These are phyloP conservation scores for Kandelia obovata DNA, from an alignment of 345 rosid genomes.

Conservation along the genomic window DNA sequence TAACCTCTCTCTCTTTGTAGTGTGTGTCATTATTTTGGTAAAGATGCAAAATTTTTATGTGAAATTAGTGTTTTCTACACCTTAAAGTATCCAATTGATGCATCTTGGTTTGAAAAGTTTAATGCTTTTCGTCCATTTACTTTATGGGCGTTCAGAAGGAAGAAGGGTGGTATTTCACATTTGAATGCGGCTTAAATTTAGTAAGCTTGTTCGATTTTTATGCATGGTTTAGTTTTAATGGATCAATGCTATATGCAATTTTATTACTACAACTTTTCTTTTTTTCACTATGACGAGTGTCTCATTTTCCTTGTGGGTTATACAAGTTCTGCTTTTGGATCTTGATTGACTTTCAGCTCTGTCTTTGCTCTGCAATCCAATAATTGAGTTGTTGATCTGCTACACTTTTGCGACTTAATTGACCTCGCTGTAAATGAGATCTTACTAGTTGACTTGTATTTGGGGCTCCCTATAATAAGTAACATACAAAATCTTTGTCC, in stretches of 20 bases:
- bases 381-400: background rate
- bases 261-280: too few species aligned
- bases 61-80: background rate
- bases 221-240: too few species aligned
- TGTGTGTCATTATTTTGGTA: background rate
- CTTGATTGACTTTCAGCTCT: background rate
- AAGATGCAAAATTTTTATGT: background rate
- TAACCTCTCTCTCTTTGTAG: constrained; percentile 17
- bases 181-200: background rate
- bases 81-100: background rate
- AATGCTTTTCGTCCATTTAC: background rate
- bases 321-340: background rate
- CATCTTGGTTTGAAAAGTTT: background rate
- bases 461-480: background rate
- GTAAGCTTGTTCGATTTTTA: background rate
- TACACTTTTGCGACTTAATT: background rate
- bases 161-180: background rate
- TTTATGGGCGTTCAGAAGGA: background rate
- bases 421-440: background rate
- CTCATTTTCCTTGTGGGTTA: too few species aligned
- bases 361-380: background rate
- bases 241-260: too few species aligned
- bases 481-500: too few species aligned
- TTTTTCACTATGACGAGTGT: too few species aligned
- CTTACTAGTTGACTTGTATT: background rate